These are phyloP conservation scores for Yamadazyma akitaensis DNA, from an alignment of 805 yeast species.

Conservation along the genomic window DNA sequence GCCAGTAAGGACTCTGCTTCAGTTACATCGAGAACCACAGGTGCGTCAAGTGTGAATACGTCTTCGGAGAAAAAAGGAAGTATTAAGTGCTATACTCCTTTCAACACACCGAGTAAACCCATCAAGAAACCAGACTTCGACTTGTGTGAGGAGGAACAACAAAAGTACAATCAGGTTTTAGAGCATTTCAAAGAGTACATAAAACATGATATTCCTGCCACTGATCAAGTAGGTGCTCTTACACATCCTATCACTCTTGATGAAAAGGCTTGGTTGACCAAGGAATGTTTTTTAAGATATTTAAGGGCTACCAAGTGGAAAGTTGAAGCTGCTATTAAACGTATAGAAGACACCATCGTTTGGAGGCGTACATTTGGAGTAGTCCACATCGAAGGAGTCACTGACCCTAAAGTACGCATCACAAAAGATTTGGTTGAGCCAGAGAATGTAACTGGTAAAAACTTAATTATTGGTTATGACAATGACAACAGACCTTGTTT, in stretches of 20 bases:
- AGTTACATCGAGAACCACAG: not conserved
- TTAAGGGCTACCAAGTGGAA: constrained; percentile 54
- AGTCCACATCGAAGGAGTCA: constrained; percentile 24
- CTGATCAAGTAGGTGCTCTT: constrained; percentile 21
- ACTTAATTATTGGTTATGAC: constrained; percentile 53
- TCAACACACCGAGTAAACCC: constrained; percentile 37
- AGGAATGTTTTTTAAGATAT: constrained; percentile 52
- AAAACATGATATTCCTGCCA: constrained; percentile 23
- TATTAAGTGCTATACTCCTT: constrained; percentile 37
- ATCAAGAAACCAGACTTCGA: constrained; percentile 28
- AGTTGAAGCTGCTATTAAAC: constrained; percentile 38
- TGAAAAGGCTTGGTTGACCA: constrained; percentile 45
- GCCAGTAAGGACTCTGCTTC: constrained; percentile 2
- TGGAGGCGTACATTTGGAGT: constrained; percentile 58
- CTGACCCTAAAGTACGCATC: constrained; percentile 26
- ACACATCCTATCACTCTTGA: constrained; percentile 25
- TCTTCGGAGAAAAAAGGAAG: constrained; percentile 13
- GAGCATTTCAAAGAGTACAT: constrained; percentile 27
- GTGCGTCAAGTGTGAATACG: constrained; percentile 2
- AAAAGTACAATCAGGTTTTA: constrained; percentile 28
- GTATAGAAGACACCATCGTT: constrained; percentile 44
- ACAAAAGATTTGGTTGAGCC: constrained; percentile 42
- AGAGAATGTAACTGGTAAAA: constrained; percentile 54
- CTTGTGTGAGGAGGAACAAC: constrained; percentile 28
- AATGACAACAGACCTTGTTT: constrained; percentile 51